Evolutionary conservation across 179 eudicot genomes (phyloP).

Genomic region (Nepenthes alata): DNA sequence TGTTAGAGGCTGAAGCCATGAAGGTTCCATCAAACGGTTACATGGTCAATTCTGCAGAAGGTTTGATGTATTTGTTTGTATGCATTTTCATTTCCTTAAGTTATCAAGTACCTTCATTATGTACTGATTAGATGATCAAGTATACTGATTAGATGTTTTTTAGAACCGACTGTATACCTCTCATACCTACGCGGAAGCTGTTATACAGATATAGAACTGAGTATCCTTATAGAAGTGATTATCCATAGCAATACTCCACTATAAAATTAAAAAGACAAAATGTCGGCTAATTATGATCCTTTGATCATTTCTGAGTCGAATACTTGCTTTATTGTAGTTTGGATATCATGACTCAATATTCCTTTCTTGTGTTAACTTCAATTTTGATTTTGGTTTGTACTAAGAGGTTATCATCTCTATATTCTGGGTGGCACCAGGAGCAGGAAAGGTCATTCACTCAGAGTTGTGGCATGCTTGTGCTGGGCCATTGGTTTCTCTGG

Average conservation of each 20-base stretch:
- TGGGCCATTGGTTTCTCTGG: constrained; percentile 84
- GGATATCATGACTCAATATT: background rate
- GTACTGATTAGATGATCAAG: too few relatives aligned
- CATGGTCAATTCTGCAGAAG: constrained; percentile 54
- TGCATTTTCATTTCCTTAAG: constrained; percentile 4
- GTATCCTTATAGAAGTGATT: too few relatives aligned
- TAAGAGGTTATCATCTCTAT: background rate
- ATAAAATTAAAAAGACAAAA: too few relatives aligned
- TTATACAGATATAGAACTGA: too few relatives aligned
- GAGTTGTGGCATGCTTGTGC: constrained; percentile 99
- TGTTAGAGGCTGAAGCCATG: constrained; percentile 19
- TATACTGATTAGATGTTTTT: too few relatives aligned
- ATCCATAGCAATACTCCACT: too few relatives aligned
- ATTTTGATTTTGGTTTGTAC: too few relatives aligned
- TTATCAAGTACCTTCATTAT: background rate
- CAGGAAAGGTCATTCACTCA: constrained; percentile 58
- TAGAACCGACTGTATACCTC: too few relatives aligned
- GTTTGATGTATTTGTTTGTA: constrained; percentile 16
- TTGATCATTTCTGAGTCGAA: too few relatives aligned
- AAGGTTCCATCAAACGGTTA: constrained; percentile 62
- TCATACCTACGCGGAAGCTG: too few relatives aligned
- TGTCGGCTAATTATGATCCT: too few relatives aligned
- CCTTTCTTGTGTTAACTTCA: background rate
- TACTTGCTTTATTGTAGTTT: too few relatives aligned
- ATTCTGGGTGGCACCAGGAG: constrained; percentile 35